These are phyloP conservation scores for Hyaloscypha bicolor DNA, from an alignment of 495 filamentous ascomycete species.

Conservation along the genomic window DNA sequence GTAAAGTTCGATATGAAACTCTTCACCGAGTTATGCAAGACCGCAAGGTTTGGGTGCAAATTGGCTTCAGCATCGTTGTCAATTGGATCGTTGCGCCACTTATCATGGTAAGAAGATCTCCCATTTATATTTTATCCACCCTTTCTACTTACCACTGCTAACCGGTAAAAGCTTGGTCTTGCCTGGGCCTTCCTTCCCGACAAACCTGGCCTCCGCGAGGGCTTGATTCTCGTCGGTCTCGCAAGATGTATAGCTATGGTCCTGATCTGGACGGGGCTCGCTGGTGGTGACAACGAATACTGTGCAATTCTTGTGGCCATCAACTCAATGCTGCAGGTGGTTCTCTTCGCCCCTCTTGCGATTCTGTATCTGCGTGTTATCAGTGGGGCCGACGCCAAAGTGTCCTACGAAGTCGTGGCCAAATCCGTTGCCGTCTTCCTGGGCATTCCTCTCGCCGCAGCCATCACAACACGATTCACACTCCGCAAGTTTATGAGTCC, in stretches of 20 bases:
- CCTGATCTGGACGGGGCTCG: conserved; percentile 76
- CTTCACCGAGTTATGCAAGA: conserved; percentile 68
- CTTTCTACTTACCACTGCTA: not conserved
- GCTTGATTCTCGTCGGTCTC: conserved; percentile 76
- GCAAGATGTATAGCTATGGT: conserved; percentile 88
- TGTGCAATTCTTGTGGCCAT: conserved; percentile 89
- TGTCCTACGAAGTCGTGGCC: conserved; percentile 67
- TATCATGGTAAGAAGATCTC: conserved; percentile 65
- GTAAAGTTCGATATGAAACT: conserved; percentile 86
- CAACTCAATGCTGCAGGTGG: conserved; percentile 85
- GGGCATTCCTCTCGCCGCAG: conserved; percentile 80
- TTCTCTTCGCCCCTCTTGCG: conserved; percentile 79
- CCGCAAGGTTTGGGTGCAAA: conserved; percentile 72
- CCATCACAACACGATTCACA: conserved; percentile 70
- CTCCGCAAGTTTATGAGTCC: conserved; percentile 56
- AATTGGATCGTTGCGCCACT: conserved; percentile 94
- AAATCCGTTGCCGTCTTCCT: conserved; percentile 82
- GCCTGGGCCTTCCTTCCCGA: conserved; percentile 85
- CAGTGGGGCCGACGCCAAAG: conserved; percentile 39
- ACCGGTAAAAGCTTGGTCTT: conserved; percentile 55
- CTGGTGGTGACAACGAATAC: conserved; percentile 79
- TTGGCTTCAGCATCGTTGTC: conserved; percentile 75
- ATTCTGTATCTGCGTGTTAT: conserved; percentile 78
- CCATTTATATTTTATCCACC: not conserved
- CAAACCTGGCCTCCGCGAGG: conserved; percentile 64